phyloP scores from a whole-genome alignment of 1,284 basidiomycete species.

The Cryptococcus hybrid region DNA sequence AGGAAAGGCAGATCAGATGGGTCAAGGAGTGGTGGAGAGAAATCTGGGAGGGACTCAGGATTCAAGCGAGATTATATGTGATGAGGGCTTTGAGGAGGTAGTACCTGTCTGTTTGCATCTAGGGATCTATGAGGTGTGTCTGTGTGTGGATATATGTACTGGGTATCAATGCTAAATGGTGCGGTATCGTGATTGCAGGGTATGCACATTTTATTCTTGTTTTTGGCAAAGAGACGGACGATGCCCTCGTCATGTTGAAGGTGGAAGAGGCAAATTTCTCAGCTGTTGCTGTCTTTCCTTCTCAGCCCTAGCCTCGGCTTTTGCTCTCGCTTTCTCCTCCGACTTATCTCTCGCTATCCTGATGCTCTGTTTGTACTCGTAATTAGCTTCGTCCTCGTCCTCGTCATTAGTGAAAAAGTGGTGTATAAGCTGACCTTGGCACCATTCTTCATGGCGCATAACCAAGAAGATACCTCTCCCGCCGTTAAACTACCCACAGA shows the following conservation, averaged over 20 bases:
- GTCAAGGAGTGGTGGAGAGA: constrained; percentile 46
- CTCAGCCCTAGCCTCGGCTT: constrained; percentile 10
- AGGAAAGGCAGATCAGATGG: constrained; percentile 34
- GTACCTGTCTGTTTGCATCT: not conserved
- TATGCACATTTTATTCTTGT: not conserved
- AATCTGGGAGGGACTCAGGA: constrained; percentile 39
- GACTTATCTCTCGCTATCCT: constrained; percentile 11
- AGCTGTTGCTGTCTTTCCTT: constrained; percentile 10
- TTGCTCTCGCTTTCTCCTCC: constrained; percentile 5
- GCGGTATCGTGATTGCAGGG: not conserved
- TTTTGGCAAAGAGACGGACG: not conserved
- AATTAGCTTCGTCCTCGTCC: too few relatives aligned
- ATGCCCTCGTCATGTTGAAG: not conserved
- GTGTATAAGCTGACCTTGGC: constrained; percentile 20
- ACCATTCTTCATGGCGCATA: constrained; percentile 35
- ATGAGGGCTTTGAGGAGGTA: constrained; percentile 16
- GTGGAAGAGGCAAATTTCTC: constrained; percentile 19
- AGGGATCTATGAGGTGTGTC: not conserved
- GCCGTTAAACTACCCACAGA: constrained; percentile 19
- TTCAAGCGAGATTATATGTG: constrained; percentile 34
- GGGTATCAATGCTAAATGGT: too few relatives aligned
- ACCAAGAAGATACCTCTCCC: constrained; percentile 27
- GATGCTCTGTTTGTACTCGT: constrained; percentile 3
- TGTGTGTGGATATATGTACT: not conserved
- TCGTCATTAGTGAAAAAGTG: not conserved